phyloP scores from a whole-genome alignment of 352 stramenopile species.

The Phytophthora lateralis region DNA sequence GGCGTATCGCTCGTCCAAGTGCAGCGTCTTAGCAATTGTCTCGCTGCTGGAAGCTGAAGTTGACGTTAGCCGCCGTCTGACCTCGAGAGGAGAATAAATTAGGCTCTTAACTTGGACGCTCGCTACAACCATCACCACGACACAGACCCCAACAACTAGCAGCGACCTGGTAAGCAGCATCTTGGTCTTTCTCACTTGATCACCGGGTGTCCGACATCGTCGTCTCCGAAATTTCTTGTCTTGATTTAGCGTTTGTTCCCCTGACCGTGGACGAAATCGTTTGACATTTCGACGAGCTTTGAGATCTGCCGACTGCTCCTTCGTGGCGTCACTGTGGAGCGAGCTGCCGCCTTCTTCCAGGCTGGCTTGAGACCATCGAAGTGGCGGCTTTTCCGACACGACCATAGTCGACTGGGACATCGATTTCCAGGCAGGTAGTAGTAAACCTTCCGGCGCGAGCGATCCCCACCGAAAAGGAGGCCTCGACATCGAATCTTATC shows the following conservation, averaged over 20 bases:
- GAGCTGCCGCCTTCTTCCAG: too few species aligned
- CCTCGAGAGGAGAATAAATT: constrained; percentile 24
- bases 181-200: constrained; percentile 6
- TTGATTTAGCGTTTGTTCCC: not conserved
- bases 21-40: constrained; percentile 16
- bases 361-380: constrained; percentile 12
- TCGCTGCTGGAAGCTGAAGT: constrained; percentile 6
- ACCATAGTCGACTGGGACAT: constrained; percentile 7
- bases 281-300: too few species aligned
- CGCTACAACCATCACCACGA: constrained; percentile 3
- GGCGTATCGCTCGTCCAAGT: constrained; percentile 45
- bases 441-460: not conserved
- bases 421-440: not conserved
- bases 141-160: constrained; percentile 1
- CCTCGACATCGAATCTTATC: constrained; percentile 15
- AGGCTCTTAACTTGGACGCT: not conserved
- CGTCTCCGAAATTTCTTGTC: constrained; percentile 1
- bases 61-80: constrained; percentile 10
- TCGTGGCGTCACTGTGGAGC: too few species aligned
- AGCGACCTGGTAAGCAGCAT: constrained; percentile 7
- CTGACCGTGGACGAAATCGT: too few species aligned
- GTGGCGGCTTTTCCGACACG: not conserved
- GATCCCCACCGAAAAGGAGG: constrained; percentile 3
- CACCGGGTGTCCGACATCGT: not conserved
- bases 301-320: too few species aligned